Evolutionary conservation across 208 protist genomes (phyloP).

Genomic region (Acanthamoeba royreba): DNA sequence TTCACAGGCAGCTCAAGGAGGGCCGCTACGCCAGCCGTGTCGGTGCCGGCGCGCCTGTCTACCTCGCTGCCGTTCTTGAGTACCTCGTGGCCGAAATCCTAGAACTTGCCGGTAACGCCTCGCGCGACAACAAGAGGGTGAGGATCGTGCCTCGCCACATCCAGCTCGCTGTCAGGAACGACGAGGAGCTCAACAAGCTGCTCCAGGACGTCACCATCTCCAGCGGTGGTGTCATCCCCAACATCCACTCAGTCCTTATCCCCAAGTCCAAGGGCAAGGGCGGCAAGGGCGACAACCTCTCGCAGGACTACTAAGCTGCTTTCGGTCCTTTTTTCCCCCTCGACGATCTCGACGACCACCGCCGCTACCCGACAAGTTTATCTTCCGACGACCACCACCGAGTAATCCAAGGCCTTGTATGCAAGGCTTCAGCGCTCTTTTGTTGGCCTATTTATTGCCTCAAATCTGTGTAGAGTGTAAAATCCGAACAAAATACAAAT

Average conservation of each 20-base stretch:
- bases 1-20: slow-evolving; percentile 93
- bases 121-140: slow-evolving; percentile 87
- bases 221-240: slow-evolving; percentile 91
- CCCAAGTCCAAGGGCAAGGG: slow-evolving; percentile 79
- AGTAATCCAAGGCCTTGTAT: too few species aligned
- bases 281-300: slow-evolving; percentile 41
- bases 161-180: slow-evolving; percentile 90
- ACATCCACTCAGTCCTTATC: slow-evolving; percentile 89
- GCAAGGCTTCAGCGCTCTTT: too few species aligned
- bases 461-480: background rate
- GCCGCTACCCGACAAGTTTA: background rate
- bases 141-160: slow-evolving; percentile 93
- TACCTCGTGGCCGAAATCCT: slow-evolving; percentile 95
- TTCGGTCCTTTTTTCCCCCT: background rate
- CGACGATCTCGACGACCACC: too few species aligned
- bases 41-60: slow-evolving; percentile 96
- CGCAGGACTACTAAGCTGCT: slow-evolving; percentile 57
- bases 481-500: background rate
- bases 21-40: slow-evolving; percentile 95
- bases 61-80: slow-evolving; percentile 98
- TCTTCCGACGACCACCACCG: too few species aligned
- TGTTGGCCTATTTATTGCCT: background rate
- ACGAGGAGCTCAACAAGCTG: slow-evolving; percentile 93
- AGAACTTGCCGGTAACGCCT: slow-evolving; percentile 92
- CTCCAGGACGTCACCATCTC: slow-evolving; percentile 89